Conservation (phyloP, 2,329 filamentous ascomycete species). For the Epichloe brachyelytri region DNA sequence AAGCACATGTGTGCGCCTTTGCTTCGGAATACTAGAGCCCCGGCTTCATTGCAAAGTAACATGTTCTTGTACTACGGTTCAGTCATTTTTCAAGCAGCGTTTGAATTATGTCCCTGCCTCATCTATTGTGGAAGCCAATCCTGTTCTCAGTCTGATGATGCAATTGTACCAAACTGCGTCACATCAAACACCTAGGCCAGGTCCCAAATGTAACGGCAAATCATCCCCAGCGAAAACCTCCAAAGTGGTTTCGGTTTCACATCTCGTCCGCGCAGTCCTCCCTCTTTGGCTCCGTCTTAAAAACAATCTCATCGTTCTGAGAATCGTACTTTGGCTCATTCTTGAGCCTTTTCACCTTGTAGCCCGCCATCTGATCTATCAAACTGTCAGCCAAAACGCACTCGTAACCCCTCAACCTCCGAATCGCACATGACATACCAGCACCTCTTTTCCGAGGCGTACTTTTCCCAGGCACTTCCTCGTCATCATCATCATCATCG, state of each 20-base stretch:
- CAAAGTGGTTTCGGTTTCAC: background rate
- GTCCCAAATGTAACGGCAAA: background rate
- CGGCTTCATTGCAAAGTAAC: no score
- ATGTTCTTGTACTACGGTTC: no score
- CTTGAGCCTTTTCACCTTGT: background rate
- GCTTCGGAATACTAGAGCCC: no score
- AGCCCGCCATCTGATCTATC: background rate
- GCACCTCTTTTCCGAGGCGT: background rate
- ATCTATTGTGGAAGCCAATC: background rate
- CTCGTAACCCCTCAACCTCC: no score
- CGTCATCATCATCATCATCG: background rate
- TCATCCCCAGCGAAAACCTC: background rate
- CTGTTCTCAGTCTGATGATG: background rate
- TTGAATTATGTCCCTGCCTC: background rate
- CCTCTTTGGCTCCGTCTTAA: background rate
- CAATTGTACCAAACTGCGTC: background rate
- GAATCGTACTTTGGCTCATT: background rate
- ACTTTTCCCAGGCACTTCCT: background rate
- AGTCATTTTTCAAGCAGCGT: no score
- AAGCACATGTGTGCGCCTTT: no score
- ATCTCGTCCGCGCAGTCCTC: background rate
- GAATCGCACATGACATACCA: background rate
- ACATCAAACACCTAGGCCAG: background rate
- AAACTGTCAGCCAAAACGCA: background rate
- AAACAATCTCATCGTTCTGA: background rate